These are phyloP conservation scores for Oryza rufipogon DNA, from an alignment of 176 grass and related monocot species.

Conservation along the genomic window DNA sequence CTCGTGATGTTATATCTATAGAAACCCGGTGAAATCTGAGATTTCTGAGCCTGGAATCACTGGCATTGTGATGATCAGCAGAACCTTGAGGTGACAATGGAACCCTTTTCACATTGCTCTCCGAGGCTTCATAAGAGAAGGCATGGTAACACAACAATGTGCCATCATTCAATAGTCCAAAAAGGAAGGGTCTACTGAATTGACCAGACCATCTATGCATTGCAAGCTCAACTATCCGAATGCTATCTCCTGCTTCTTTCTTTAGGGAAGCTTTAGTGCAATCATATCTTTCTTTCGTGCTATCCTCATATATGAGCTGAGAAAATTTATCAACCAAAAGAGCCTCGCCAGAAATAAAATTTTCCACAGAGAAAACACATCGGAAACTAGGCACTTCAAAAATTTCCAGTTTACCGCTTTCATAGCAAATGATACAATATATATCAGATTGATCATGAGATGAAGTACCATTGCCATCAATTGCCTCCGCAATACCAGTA, in stretches of 20 bases:
- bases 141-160: slow-evolving; percentile 88
- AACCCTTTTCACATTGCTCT: slow-evolving; percentile 45
- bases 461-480: slow-evolving; percentile 66
- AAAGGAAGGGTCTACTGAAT: slow-evolving; percentile 82
- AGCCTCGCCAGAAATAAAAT: slow-evolving; percentile 69
- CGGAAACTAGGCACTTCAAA: slow-evolving; percentile 88
- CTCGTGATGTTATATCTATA: slow-evolving; percentile 59
- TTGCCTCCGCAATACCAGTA: slow-evolving; percentile 58
- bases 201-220: slow-evolving; percentile 93
- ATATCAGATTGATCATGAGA: slow-evolving; percentile 72
- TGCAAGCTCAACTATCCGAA: slow-evolving; percentile 78
- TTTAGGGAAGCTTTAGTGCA: slow-evolving; percentile 48
- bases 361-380: slow-evolving; percentile 71
- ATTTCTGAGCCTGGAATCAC: slow-evolving; percentile 65
- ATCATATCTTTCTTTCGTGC: slow-evolving; percentile 30
- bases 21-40: slow-evolving; percentile 82
- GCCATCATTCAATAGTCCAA: slow-evolving; percentile 85
- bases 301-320: slow-evolving; percentile 7
- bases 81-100: slow-evolving; percentile 45
- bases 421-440: slow-evolving; percentile 88
- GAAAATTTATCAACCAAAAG: slow-evolving; percentile 66
- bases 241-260: slow-evolving; percentile 63
- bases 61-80: slow-evolving; percentile 49
- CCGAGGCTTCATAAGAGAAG: slow-evolving; percentile 68
- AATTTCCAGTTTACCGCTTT: slow-evolving; percentile 87